These are phyloP conservation scores for Drechslera avenae DNA, from an alignment of 2,329 filamentous ascomycete genomes.

Conservation along the genomic window DNA sequence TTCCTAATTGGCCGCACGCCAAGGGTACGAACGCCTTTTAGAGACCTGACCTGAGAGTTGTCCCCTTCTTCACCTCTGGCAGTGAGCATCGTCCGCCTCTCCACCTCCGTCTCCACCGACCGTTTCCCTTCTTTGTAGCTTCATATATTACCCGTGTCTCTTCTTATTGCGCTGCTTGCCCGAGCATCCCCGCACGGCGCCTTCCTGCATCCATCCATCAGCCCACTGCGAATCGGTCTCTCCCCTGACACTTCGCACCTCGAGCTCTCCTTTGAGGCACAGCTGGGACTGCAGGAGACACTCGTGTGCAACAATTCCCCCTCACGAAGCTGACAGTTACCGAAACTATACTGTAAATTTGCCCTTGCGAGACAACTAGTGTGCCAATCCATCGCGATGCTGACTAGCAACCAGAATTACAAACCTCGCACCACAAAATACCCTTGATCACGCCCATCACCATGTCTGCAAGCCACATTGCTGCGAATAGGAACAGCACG, in stretches of 20 bases:
- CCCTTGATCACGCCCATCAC: constrained; percentile 18
- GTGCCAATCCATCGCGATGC: background rate
- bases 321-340: constrained; percentile 1
- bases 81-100: constrained; percentile 16
- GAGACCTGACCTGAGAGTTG: constrained; percentile 6
- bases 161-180: constrained; percentile 24
- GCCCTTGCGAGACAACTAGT: background rate
- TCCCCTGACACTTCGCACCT: constrained; percentile 26
- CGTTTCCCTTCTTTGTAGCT: constrained; percentile 31
- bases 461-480: constrained; percentile 56
- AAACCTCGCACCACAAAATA: background rate
- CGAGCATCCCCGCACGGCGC: constrained; percentile 14
- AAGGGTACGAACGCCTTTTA: constrained; percentile 16
- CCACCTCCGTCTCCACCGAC: constrained; percentile 8
- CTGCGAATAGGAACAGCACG: constrained; percentile 89
- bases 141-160: constrained; percentile 27
- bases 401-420: constrained; percentile 12
- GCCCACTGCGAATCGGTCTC: constrained; percentile 13
- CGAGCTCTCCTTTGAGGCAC: constrained; percentile 39
- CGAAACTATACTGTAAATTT: constrained; percentile 15
- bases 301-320: constrained; percentile 20
- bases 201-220: constrained; percentile 22
- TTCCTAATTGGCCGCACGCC: constrained; percentile 22
- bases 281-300: constrained; percentile 40
- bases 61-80: constrained; percentile 15